Percentiles rank a stretch among this genome's conserved stretches.
These are phyloP conservation scores for Malassezia sympodialis DNA, from an alignment of 1,284 basidiomycete genomes.

Conservation along the genomic window DNA sequence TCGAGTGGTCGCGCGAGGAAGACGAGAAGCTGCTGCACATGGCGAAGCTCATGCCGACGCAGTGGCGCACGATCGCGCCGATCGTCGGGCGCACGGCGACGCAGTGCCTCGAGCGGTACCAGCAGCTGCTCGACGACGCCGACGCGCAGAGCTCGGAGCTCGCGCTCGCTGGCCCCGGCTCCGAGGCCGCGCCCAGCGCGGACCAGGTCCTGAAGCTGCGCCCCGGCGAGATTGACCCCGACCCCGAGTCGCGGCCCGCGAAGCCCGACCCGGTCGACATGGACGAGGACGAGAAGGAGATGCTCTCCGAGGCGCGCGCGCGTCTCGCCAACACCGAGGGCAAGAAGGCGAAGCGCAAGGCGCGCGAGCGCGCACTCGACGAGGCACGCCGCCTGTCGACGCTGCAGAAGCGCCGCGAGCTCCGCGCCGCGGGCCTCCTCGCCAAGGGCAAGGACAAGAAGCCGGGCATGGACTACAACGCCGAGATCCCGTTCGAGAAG, in stretches of 20 bases:
- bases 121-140: constrained; percentile 92
- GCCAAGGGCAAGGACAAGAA: constrained; percentile 70
- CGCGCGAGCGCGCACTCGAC: constrained; percentile 70
- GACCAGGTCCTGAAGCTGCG: constrained; percentile 80
- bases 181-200: constrained; percentile 66
- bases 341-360: constrained; percentile 98
- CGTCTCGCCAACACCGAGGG: constrained; percentile 97
- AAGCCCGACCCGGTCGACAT: constrained; percentile 98
- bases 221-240: constrained; percentile 95
- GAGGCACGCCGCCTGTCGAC: constrained; percentile 88
- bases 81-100: constrained; percentile 98
- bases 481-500: constrained; percentile 98
- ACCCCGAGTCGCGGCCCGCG: constrained; percentile 96
- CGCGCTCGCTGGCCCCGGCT: constrained; percentile 70
- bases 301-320: constrained; percentile 96
- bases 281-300: constrained; percentile 99
- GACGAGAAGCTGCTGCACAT: constrained; percentile 97
- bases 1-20: constrained; percentile 72
- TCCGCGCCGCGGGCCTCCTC: constrained; percentile 95
- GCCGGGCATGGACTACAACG: constrained; percentile 98
- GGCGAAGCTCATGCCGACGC: constrained; percentile 97
- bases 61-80: constrained; percentile 98
- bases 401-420: constrained; percentile 91
- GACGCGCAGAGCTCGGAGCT: constrained; percentile 49
- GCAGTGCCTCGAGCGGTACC: constrained; percentile 95